phyloP scores from a whole-genome alignment of 2,329 filamentous ascomycete genomes.

The Lomentospora prolificans region DNA sequence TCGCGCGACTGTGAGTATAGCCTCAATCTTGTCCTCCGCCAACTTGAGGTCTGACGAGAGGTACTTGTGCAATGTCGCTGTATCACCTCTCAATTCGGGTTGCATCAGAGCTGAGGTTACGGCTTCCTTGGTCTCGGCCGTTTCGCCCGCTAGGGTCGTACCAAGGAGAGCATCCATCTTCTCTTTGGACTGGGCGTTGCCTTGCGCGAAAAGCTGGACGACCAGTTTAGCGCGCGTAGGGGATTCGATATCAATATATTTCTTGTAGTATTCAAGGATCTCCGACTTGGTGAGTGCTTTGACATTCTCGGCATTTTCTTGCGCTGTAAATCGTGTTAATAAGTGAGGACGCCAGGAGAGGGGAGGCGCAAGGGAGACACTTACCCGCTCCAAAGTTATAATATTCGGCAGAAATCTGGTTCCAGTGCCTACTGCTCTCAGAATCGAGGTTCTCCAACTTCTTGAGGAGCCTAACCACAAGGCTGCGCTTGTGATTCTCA shows the following conservation, averaged over 20 bases:
- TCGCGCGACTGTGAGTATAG: slow-evolving; percentile 2
- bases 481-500: slow-evolving; percentile 79
- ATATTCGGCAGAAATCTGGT: slow-evolving; percentile 72
- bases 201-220: slow-evolving; percentile 73
- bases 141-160: background rate
- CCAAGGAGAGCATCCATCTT: background rate
- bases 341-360: slow-evolving; percentile 5
- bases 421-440: slow-evolving; percentile 76
- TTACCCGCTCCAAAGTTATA: slow-evolving; percentile 83
- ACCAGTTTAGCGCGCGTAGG: slow-evolving; percentile 68
- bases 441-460: slow-evolving; percentile 86
- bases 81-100: slow-evolving; percentile 7
- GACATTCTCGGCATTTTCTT: slow-evolving; percentile 67
- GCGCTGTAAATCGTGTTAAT: slow-evolving; percentile 35
- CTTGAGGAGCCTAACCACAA: slow-evolving; percentile 79
- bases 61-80: background rate
- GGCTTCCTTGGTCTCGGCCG: slow-evolving; percentile 13
- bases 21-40: slow-evolving; percentile 22
- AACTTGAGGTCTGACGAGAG: slow-evolving; percentile 4
- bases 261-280: slow-evolving; percentile 67
- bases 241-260: slow-evolving; percentile 67
- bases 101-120: slow-evolving; percentile 10
- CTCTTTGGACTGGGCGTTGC: slow-evolving; percentile 24
- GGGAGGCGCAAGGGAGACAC: slow-evolving; percentile 20
- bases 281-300: slow-evolving; percentile 68